Conservation (phyloP, 768 basidiomycete genomes). For the Hortiboletus flavorubellus region DNA sequence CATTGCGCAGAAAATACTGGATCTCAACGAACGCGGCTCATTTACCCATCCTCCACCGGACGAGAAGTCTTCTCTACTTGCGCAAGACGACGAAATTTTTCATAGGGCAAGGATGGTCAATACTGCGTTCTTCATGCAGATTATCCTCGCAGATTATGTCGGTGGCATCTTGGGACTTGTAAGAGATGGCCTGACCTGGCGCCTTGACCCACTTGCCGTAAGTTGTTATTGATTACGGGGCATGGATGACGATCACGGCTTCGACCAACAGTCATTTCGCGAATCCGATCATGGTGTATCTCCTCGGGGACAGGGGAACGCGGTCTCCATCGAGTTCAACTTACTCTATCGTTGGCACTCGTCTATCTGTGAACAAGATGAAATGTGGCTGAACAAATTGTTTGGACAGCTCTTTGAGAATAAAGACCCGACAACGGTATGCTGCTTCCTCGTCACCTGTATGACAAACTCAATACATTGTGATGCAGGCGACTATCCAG, state of each 20-base stretch:
- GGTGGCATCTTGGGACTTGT: slow-evolving; percentile 69
- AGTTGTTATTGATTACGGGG: neutral
- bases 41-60: slow-evolving; percentile 31
- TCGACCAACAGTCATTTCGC: slow-evolving; percentile 43
- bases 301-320: slow-evolving; percentile 71
- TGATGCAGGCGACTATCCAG: slow-evolving; percentile 14
- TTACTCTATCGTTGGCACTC: slow-evolving; percentile 63
- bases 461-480: neutral
- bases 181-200: slow-evolving; percentile 62
- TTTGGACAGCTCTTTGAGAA: slow-evolving; percentile 44
- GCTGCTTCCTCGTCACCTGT: neutral
- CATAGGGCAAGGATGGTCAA: slow-evolving; percentile 71
- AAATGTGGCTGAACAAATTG: slow-evolving; percentile 48
- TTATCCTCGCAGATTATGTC: slow-evolving; percentile 70
- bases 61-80: slow-evolving; percentile 22
- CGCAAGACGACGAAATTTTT: slow-evolving; percentile 78
- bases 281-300: slow-evolving; percentile 48
- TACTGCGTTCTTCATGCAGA: slow-evolving; percentile 66
- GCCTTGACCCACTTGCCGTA: slow-evolving; percentile 65
- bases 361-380: slow-evolving; percentile 52
- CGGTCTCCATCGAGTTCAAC: slow-evolving; percentile 74
- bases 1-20: slow-evolving; percentile 61
- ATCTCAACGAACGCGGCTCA: slow-evolving; percentile 62
- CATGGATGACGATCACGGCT: neutral
- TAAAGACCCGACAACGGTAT: slow-evolving; percentile 40